phyloP scores from a whole-genome alignment of 73 alveolate species.

The Paramecium pentaurelia region DNA sequence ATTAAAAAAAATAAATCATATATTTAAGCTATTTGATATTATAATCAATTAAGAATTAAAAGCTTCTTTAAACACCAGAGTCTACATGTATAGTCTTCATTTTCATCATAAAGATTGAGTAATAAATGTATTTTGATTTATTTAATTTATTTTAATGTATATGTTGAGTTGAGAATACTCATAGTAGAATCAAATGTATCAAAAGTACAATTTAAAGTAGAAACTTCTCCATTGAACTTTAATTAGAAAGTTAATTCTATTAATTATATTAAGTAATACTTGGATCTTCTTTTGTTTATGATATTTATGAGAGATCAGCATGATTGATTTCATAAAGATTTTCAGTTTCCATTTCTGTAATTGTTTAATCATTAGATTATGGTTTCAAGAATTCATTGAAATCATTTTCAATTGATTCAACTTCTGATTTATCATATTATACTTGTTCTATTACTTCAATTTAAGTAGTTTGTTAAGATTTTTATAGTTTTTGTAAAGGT shows the following conservation, averaged over 20 bases:
- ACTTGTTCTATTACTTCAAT: neutral
- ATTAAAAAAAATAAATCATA: too few relatives aligned
- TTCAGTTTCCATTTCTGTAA: neutral
- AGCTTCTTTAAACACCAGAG: slow-evolving; percentile 41
- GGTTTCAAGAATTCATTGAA: neutral
- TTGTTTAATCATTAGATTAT: neutral
- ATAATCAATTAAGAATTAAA: neutral
- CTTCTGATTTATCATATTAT: neutral
- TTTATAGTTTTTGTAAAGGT: neutral
- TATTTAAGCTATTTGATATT: too few relatives aligned
- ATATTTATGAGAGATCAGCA: slow-evolving; percentile 12
- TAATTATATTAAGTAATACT: neutral
- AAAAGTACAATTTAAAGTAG: neutral
- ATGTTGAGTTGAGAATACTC: neutral
- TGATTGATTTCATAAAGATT: neutral
- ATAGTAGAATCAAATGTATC: neutral
- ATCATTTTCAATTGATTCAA: neutral
- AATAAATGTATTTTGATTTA: neutral
- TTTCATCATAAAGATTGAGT: neutral
- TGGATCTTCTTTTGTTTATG: neutral
- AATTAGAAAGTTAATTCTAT: neutral
- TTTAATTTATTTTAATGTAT: neutral
- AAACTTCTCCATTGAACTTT: neutral
- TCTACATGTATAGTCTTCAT: neutral
- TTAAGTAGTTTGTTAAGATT: neutral